Evolutionary conservation across 2,329 filamentous ascomycete genomes (phyloP).

Genomic region (Bisporella sp.): DNA sequence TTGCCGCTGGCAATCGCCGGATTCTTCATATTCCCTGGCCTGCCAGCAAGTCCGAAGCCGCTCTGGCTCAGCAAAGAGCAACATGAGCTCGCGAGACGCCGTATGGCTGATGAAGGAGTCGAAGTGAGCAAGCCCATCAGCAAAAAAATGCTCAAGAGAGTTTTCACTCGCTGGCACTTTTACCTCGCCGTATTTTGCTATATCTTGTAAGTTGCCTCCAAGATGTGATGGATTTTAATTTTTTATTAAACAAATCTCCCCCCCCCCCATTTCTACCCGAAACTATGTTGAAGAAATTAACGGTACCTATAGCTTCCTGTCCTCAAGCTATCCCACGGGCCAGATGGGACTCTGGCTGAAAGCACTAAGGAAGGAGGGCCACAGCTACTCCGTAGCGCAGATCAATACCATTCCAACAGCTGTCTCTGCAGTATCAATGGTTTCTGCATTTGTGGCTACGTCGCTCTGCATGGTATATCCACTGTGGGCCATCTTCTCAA

Average conservation of each 20-base stretch:
- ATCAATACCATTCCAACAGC: neutral
- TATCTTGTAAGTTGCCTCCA: too few relatives aligned
- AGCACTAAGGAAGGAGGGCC: too few relatives aligned
- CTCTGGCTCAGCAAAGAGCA: conserved; percentile 3
- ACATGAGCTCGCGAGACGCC: neutral
- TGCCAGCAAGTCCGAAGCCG: neutral
- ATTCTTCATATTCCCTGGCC: neutral
- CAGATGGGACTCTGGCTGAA: too few relatives aligned
- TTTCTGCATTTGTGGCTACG: conserved; percentile 14
- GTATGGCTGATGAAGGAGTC: neutral
- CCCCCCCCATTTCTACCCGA: too few relatives aligned
- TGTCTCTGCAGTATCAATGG: neutral
- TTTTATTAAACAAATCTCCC: neutral
- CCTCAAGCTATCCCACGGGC: too few relatives aligned
- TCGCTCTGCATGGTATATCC: conserved; percentile 31
- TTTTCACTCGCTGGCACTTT: neutral
- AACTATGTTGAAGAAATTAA: too few relatives aligned
- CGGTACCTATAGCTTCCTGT: too few relatives aligned
- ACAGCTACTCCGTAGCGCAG: neutral
- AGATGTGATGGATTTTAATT: neutral
- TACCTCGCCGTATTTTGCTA: neutral
- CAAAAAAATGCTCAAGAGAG: neutral
- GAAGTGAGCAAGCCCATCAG: neutral
- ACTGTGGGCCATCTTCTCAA: conserved; percentile 41
- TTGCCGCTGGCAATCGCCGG: neutral